Percentiles rank a stretch among this genome's conserved stretches.
These are phyloP conservation scores for Moringa oleifera DNA, from an alignment of 345 rosid species.

Conservation along the genomic window DNA sequence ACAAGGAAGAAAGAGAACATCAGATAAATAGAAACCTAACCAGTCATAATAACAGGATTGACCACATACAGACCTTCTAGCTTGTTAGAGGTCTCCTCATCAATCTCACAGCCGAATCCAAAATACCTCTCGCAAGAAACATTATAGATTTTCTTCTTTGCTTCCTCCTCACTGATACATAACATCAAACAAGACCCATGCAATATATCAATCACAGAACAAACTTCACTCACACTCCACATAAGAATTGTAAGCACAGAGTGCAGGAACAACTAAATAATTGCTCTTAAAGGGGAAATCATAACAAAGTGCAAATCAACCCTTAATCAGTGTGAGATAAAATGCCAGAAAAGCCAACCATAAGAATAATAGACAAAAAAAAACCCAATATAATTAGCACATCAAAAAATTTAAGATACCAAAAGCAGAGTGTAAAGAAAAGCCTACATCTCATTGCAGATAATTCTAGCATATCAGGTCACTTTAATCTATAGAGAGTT, in stretches of 20 bases:
- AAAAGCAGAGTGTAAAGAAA: too few relatives aligned
- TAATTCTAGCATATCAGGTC: too few relatives aligned
- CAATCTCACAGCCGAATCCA: slow-evolving; percentile 94
- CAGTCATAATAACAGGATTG: background rate
- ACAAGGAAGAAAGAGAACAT: background rate
- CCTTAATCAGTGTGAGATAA: too few relatives aligned
- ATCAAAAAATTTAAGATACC: too few relatives aligned
- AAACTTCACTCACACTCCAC: background rate
- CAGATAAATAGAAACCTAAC: background rate
- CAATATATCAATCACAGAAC: background rate
- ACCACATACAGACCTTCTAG: slow-evolving; percentile 55
- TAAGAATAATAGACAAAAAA: too few relatives aligned
- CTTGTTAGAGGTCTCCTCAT: slow-evolving; percentile 91
- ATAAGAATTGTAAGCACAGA: background rate
- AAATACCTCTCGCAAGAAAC: slow-evolving; percentile 95
- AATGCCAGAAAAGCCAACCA: too few relatives aligned
- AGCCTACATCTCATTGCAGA: too few relatives aligned
- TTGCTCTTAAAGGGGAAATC: background rate
- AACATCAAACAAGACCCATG: slow-evolving; percentile 1
- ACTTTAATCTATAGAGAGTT: too few relatives aligned
- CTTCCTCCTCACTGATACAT: slow-evolving; percentile 72
- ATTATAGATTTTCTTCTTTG: slow-evolving; percentile 83
- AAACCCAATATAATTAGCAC: too few relatives aligned
- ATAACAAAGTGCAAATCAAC: background rate
- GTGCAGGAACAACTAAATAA: background rate